A percentile compares a stretch with the other conserved stretches of the same genome.
Evolutionary conservation across 257 asterid genomes (phyloP).

Genomic region (Ophiorrhiza pumila): DNA sequence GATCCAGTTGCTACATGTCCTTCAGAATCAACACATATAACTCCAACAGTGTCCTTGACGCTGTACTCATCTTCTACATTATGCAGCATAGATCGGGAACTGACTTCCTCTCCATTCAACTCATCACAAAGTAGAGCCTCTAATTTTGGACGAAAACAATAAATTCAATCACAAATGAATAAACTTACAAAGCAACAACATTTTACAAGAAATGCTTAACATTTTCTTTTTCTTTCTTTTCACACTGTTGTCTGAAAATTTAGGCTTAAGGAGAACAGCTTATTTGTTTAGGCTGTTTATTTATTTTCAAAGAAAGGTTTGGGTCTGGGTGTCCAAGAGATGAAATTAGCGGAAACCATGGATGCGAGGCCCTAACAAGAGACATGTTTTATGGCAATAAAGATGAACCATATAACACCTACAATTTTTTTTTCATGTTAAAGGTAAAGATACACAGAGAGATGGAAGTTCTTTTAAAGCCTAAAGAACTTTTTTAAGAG

Average conservation of each 20-base stretch:
- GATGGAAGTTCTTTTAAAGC: not conserved
- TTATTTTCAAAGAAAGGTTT: not conserved
- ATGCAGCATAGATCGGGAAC: constrained; percentile 26
- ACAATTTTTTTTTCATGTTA: not conserved
- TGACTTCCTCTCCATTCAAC: constrained; percentile 28
- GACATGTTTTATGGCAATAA: not conserved
- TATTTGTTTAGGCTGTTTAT: no score
- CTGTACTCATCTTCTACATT: constrained; percentile 44
- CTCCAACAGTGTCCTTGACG: constrained; percentile 86
- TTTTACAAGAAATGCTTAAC: not conserved
- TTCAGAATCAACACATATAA: constrained; percentile 79
- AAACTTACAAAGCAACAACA: not conserved
- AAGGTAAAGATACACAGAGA: not conserved
- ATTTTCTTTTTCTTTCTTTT: not conserved
- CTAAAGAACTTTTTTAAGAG: not conserved
- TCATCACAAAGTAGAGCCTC: constrained; percentile 36
- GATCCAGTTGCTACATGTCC: constrained; percentile 90
- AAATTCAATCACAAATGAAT: constrained; percentile 14
- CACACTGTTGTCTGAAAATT: not conserved
- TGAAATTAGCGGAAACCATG: not conserved
- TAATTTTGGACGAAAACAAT: constrained; percentile 18
- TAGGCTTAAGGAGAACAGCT: not conserved
- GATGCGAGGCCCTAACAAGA: not conserved
- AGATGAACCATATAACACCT: no score
- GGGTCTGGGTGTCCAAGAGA: not conserved